A percentile compares a stretch with the other conserved stretches of the same genome.
Conservation (phyloP, 163 green algal species). For the Picocystis sp. region DNA sequence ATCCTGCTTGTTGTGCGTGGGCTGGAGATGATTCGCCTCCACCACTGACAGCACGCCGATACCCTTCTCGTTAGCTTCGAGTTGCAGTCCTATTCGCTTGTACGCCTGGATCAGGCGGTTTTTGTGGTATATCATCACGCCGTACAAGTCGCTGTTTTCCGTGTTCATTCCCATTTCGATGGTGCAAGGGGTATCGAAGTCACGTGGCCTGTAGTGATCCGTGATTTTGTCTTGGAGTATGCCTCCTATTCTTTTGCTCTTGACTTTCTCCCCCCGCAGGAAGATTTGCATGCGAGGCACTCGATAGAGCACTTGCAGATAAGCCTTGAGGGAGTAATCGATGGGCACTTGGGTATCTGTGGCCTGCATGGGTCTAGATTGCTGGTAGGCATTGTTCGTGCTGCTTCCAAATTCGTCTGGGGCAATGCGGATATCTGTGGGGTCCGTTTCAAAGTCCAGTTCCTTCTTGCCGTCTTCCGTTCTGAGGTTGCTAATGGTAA, state of each 20-base stretch:
- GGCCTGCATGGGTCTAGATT: slow-evolving; percentile 10
- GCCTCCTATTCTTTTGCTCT: slow-evolving; percentile 7
- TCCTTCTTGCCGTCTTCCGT: slow-evolving; percentile 16
- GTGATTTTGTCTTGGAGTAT: slow-evolving; percentile 9
- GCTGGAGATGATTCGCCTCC: slow-evolving; percentile 38
- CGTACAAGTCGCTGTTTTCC: slow-evolving; percentile 11
- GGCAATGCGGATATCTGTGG: slow-evolving; percentile 18
- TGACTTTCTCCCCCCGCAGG: slow-evolving; percentile 7
- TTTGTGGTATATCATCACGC: slow-evolving; percentile 40
- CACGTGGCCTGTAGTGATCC: slow-evolving; percentile 2
- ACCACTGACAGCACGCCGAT: slow-evolving; percentile 29
- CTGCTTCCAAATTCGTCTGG: slow-evolving; percentile 9
- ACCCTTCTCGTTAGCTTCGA: slow-evolving; percentile 12
- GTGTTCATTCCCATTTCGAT: slow-evolving; percentile 12
- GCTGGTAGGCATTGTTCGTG: slow-evolving; percentile 6
- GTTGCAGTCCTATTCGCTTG: slow-evolving; percentile 11
- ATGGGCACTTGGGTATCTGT: slow-evolving; percentile 12
- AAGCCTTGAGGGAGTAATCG: slow-evolving; percentile 25
- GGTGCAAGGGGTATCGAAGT: not conserved
- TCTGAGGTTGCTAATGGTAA: slow-evolving; percentile 18
- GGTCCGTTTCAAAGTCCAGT: slow-evolving; percentile 22
- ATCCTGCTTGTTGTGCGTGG: slow-evolving; percentile 41
- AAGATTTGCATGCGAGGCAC: slow-evolving; percentile 11
- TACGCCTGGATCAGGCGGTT: slow-evolving; percentile 41
- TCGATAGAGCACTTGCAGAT: slow-evolving; percentile 27